phyloP scores from a whole-genome alignment of 2,329 filamentous ascomycete genomes.

The Fusarium torulosum region DNA sequence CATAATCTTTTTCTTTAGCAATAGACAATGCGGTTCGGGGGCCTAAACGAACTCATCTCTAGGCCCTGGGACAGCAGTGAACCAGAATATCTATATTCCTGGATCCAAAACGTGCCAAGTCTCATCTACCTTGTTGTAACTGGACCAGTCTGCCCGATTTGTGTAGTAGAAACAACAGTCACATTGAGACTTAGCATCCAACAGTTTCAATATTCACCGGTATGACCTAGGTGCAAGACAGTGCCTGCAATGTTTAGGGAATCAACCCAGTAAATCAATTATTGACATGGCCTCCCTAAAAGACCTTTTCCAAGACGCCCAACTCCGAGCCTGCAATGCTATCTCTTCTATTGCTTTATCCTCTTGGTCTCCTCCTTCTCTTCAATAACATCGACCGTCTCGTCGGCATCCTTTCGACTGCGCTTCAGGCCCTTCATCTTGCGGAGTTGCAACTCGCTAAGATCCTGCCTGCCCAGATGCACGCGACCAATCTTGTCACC shows the following conservation, averaged over 20 bases:
- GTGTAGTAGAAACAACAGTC: not conserved
- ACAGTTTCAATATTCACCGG: not conserved
- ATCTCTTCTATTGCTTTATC: constrained; percentile 50
- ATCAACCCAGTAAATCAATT: constrained; percentile 46
- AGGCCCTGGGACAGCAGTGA: not conserved
- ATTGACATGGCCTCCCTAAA: constrained; percentile 46
- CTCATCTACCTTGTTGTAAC: not conserved
- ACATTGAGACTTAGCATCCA: not conserved
- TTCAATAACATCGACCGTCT: constrained; percentile 59
- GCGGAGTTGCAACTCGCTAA: constrained; percentile 87
- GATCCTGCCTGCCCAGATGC: constrained; percentile 90
- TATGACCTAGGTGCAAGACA: constrained; percentile 1
- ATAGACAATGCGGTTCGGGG: constrained; percentile 6
- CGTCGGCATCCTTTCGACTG: constrained; percentile 70
- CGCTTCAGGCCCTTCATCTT: constrained; percentile 99
- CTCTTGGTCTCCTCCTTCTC: constrained; percentile 57
- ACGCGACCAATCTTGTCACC: constrained; percentile 97
- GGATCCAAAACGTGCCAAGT: not conserved
- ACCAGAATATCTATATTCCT: not conserved
- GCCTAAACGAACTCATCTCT: not conserved
- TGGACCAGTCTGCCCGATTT: not conserved
- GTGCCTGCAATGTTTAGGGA: constrained; percentile 13
- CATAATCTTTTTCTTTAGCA: constrained; percentile 24
- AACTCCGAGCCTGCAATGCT: constrained; percentile 48
- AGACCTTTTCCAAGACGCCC: constrained; percentile 51